Evolutionary conservation across 495 filamentous ascomycete genomes (phyloP).

Genomic region (Xylaria telfairii): DNA sequence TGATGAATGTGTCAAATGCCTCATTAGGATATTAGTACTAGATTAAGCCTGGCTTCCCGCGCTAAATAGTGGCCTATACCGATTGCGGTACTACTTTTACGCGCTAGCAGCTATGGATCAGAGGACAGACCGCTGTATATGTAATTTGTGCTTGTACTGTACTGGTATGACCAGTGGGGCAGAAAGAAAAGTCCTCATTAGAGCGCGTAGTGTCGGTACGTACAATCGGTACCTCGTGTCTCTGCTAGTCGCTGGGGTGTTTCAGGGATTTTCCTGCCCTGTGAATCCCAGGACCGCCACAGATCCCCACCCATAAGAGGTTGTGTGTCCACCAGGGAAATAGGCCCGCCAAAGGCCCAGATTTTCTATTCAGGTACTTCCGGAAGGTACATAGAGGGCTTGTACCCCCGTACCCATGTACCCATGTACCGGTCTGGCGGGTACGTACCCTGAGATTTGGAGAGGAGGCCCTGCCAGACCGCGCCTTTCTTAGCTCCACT

Average conservation of each 20-base stretch:
- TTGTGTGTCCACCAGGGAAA: conserved; percentile 17
- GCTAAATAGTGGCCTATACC: conserved; percentile 28
- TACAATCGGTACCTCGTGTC: conserved; percentile 2
- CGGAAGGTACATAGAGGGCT: conserved; percentile 17
- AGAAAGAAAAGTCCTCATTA: conserved; percentile 30
- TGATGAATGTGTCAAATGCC: conserved; percentile 35
- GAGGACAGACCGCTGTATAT: conserved; percentile 26
- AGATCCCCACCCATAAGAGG: conserved; percentile 20
- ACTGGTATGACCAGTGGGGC: conserved; percentile 22
- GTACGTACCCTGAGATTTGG: conserved; percentile 33
- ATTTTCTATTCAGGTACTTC: conserved; percentile 21
- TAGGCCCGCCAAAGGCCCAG: conserved; percentile 22
- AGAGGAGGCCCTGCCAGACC: conserved; percentile 36
- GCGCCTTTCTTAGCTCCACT: conserved; percentile 36
- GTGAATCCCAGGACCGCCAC: conserved; percentile 21
- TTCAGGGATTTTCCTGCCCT: conserved; percentile 24
- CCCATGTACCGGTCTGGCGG: conserved; percentile 15
- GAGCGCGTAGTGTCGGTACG: conserved; percentile 26
- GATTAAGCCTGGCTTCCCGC: conserved; percentile 23
- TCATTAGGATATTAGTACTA: conserved; percentile 37
- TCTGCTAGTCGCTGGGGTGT: conserved; percentile 1
- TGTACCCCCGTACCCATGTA: conserved; percentile 26
- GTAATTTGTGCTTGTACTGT: conserved; percentile 13
- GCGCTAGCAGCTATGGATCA: conserved; percentile 11
- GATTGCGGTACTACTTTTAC: conserved; percentile 7